A percentile compares a stretch with the other conserved stretches of the same genome.
Evolutionary conservation across 2,329 filamentous ascomycete species (phyloP).

Genomic region (Reticulascus tulasneorum): DNA sequence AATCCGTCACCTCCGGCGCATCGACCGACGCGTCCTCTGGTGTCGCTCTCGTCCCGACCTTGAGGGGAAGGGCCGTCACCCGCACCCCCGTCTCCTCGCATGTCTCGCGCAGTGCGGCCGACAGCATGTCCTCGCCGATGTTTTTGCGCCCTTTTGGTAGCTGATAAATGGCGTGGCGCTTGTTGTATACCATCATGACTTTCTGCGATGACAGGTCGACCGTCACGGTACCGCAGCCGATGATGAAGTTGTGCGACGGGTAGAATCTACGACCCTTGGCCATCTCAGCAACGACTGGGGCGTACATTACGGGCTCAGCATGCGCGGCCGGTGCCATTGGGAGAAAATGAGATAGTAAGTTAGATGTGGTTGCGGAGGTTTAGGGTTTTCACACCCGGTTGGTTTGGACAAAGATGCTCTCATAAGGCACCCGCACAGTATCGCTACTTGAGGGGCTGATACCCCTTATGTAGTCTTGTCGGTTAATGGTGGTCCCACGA

Average conservation of each 20-base stretch:
- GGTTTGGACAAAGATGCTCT: too few species aligned
- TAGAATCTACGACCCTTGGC: slow-evolving; percentile 23
- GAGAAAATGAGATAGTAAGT: too few species aligned
- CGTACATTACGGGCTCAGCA: slow-evolving; percentile 6
- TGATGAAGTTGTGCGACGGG: slow-evolving; percentile 36
- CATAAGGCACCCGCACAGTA: too few species aligned
- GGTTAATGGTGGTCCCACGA: too few species aligned
- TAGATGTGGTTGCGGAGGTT: too few species aligned
- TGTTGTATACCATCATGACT: slow-evolving; percentile 40
- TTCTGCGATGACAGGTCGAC: slow-evolving; percentile 31
- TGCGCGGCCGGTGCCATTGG: slow-evolving; percentile 10
- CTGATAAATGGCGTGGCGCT: slow-evolving; percentile 37
- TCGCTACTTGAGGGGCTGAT: too few species aligned
- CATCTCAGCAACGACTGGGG: slow-evolving; percentile 8
- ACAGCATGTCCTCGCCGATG: slow-evolving; percentile 38
- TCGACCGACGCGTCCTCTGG: slow-evolving; percentile 12
- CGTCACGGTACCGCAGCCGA: slow-evolving; percentile 44
- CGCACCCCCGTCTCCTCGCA: slow-evolving; percentile 44
- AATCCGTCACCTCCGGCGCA: slow-evolving; percentile 20
- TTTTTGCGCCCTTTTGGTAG: slow-evolving; percentile 47
- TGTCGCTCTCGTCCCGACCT: slow-evolving; percentile 40
- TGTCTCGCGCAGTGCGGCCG: slow-evolving; percentile 42
- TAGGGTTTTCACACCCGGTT: too few species aligned
- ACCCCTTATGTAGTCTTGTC: too few species aligned
- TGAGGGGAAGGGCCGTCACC: slow-evolving; percentile 32